Conservation (phyloP, 345 rosid species). For the Citropsis articulata region DNA sequence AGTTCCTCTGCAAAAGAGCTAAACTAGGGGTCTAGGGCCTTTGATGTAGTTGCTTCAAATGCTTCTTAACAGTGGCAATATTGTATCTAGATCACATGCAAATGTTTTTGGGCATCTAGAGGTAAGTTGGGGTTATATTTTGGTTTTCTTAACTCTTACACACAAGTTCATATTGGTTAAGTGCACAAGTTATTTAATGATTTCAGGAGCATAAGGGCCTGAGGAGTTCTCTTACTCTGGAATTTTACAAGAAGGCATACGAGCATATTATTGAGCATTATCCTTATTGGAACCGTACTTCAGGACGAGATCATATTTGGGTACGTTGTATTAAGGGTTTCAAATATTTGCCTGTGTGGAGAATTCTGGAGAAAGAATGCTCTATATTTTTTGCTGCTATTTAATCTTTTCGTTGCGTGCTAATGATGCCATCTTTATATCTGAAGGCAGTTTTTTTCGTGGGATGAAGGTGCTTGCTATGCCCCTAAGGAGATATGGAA, state of each 20-base stretch:
- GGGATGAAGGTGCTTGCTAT: slow-evolving; percentile 99
- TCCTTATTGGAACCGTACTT: slow-evolving; percentile 86
- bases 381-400: slow-evolving; percentile 3
- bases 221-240: slow-evolving; percentile 92
- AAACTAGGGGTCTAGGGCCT: not conserved
- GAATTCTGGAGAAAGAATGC: not conserved
- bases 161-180: slow-evolving; percentile 2
- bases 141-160: not conserved
- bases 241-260: slow-evolving; percentile 75
- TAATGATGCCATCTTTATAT: slow-evolving; percentile 31
- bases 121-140: not conserved
- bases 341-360: not conserved
- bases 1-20: not conserved
- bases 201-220: slow-evolving; percentile 72
- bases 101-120: not conserved
- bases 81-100: not conserved
- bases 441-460: slow-evolving; percentile 87
- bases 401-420: slow-evolving; percentile 8
- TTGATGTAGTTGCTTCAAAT: not conserved
- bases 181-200: slow-evolving; percentile 13
- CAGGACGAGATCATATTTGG: slow-evolving; percentile 96
- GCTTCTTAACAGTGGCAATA: not conserved
- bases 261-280: slow-evolving; percentile 58
- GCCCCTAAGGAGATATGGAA: slow-evolving; percentile 99
- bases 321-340: slow-evolving; percentile 40